Evolutionary conservation across 768 basidiomycete species (phyloP).

Genomic region (Termitomyces sp.): DNA sequence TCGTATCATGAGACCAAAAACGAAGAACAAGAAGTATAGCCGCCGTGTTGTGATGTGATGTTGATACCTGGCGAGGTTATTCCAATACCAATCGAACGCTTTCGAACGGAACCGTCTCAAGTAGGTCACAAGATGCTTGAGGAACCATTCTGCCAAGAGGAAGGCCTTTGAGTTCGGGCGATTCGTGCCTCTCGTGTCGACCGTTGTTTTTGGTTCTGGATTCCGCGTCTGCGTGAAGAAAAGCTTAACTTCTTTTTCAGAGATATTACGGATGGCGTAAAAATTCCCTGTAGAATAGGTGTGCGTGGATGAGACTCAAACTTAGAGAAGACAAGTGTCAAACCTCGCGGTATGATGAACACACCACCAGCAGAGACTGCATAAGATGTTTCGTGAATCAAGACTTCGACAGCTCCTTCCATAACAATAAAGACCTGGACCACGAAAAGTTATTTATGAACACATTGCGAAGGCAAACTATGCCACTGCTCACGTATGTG

Average conservation of each 20-base stretch:
- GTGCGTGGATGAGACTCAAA: not conserved
- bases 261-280: constrained; percentile 88
- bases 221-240: constrained; percentile 91
- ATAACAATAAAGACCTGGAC: constrained; percentile 58
- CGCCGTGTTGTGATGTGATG: constrained; percentile 12
- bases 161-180: constrained; percentile 13
- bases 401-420: constrained; percentile 84
- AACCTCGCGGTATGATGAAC: constrained; percentile 89
- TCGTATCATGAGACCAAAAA: constrained; percentile 17
- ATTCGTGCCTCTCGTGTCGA: constrained; percentile 1
- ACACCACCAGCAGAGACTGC: constrained; percentile 77
- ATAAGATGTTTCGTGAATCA: constrained; percentile 74
- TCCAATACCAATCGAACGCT: constrained; percentile 13
- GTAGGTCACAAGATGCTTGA: constrained; percentile 10
- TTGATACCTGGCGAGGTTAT: constrained; percentile 12
- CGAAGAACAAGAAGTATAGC: constrained; percentile 16
- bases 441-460: not conserved
- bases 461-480: not conserved
- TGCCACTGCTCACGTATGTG: constrained; percentile 61
- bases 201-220: constrained; percentile 6
- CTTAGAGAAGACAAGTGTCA: not conserved
- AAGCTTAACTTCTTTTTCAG: constrained; percentile 68
- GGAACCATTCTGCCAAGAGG: constrained; percentile 14
- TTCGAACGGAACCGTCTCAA: constrained; percentile 7
- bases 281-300: constrained; percentile 58